These are phyloP conservation scores for Phytophthora syringae DNA, from an alignment of 352 stramenopile genomes.

Conservation along the genomic window DNA sequence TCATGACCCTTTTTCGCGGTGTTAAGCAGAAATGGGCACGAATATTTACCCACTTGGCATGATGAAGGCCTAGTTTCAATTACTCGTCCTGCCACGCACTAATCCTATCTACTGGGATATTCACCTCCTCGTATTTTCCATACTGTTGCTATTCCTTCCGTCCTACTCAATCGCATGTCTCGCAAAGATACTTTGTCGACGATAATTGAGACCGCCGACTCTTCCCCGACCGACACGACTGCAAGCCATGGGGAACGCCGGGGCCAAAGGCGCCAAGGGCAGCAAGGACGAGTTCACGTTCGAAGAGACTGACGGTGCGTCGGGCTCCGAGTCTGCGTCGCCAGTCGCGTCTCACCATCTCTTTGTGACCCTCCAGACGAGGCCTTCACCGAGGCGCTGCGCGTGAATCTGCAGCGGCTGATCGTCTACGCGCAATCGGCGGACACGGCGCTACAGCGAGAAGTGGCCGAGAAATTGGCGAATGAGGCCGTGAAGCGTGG, in stretches of 20 bases:
- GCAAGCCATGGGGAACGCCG: slow-evolving; percentile 69
- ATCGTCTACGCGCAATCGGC: slow-evolving; percentile 94
- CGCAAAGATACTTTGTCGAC: background rate
- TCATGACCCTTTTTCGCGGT: no score
- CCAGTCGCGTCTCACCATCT: background rate
- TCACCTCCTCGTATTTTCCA: no score
- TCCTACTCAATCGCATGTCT: background rate
- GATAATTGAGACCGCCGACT: slow-evolving; percentile 1
- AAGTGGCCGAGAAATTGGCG: slow-evolving; percentile 94
- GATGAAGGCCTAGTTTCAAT: background rate
- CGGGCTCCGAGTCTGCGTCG: background rate
- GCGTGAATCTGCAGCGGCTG: slow-evolving; percentile 91
- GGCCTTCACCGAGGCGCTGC: slow-evolving; percentile 87
- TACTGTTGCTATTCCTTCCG: background rate
- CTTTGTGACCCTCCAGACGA: slow-evolving; percentile 60
- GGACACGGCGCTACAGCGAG: slow-evolving; percentile 88
- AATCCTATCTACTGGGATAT: no score
- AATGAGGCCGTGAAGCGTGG: slow-evolving; percentile 95
- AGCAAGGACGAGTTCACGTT: slow-evolving; percentile 88
- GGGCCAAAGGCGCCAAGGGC: slow-evolving; percentile 56
- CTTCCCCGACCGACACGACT: no score
- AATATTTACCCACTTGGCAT: no score
- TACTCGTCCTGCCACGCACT: no score
- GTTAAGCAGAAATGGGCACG: no score
- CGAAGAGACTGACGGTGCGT: slow-evolving; percentile 66